Evolutionary conservation across 2,329 filamentous ascomycete genomes (phyloP), one percentile per base, ranked within the genome.

Genomic region (Massarina eburnea): DNA sequence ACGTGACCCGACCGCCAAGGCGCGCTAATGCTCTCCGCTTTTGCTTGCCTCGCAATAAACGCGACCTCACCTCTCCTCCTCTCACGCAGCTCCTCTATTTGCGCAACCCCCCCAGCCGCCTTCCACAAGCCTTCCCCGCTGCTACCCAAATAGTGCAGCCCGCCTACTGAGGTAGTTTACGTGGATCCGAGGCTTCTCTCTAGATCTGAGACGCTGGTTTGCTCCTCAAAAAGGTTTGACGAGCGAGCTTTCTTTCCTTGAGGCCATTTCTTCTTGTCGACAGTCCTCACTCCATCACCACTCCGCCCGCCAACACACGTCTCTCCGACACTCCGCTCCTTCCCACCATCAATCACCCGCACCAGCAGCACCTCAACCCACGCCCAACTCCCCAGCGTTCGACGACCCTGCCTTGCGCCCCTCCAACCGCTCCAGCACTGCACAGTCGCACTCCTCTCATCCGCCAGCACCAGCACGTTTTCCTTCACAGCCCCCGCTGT

Each of bases 381-480:
- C 58, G 45, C 51, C 62, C 62, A 58, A 59, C 55, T 58, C 52
- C 55, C 55, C 59, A 54, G 58, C 58, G 58, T 65, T 56, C 61
- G 61, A 58, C 62, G 62, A 64, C 54, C 62, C 68, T 61, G 56
- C 62, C 63, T 65, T 50, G 50, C 61, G 54, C 57, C 54, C 55
- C 52, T 52, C 43, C 54, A 60, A 46, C 55, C 54, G 56, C 55
- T 52, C 55, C 52, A 4, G 27, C 27, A 14, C 48, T 41, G 41
- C 42, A 39, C 51, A 45, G 39, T 57, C 60, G 60, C 67, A 59
- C 46, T 57, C 56, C 60, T 58, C 42, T 58, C 61, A 51, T 44
- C 43, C 61, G 61, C 59, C 64, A 77, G 72, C 88, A 91, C 86
- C 88, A 90, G 86, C 89, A 88, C 85, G 86, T 91, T 92, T 91